These are phyloP conservation scores for Viola pubescens DNA, from an alignment of 441 rosid species.

Conservation along the genomic window DNA sequence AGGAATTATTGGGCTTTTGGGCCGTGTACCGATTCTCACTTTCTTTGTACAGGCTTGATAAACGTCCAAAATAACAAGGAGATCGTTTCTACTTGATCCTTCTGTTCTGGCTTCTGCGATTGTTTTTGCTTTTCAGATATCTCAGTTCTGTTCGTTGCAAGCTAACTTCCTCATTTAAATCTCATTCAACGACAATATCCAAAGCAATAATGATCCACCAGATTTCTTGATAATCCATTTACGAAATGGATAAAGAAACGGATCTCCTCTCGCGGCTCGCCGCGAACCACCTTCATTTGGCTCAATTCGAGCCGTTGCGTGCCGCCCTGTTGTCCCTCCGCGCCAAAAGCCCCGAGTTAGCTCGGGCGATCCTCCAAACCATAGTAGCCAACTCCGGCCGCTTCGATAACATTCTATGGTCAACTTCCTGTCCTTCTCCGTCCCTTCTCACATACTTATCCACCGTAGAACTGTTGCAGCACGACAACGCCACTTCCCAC, in stretches of 20 bases:
- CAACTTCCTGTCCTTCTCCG: constrained; percentile 66
- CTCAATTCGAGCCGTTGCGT: constrained; percentile 88
- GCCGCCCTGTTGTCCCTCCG: constrained; percentile 70
- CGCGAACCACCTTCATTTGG: constrained; percentile 80
- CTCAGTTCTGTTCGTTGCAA: no score
- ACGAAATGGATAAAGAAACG: constrained; percentile 60
- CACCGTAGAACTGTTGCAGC: constrained; percentile 61
- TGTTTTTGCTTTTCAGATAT: no score
- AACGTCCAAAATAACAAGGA: no score
- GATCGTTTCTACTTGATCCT: no score
- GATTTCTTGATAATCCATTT: no score
- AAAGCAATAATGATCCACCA: background rate
- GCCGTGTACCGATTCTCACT: no score
- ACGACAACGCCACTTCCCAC: constrained; percentile 37
- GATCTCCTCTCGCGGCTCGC: constrained; percentile 76
- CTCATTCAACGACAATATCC: no score
- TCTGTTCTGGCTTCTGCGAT: no score
- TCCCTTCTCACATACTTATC: constrained; percentile 66
- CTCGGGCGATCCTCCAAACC: constrained; percentile 62
- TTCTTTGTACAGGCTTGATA: no score
- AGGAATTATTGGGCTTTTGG: no score
- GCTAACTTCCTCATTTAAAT: no score
- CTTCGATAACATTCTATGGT: constrained; percentile 65
- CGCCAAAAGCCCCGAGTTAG: constrained; percentile 54
- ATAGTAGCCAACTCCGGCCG: constrained; percentile 71